Conservation (phyloP, 148 eudicot species). For the Rheum nobile region DNA sequence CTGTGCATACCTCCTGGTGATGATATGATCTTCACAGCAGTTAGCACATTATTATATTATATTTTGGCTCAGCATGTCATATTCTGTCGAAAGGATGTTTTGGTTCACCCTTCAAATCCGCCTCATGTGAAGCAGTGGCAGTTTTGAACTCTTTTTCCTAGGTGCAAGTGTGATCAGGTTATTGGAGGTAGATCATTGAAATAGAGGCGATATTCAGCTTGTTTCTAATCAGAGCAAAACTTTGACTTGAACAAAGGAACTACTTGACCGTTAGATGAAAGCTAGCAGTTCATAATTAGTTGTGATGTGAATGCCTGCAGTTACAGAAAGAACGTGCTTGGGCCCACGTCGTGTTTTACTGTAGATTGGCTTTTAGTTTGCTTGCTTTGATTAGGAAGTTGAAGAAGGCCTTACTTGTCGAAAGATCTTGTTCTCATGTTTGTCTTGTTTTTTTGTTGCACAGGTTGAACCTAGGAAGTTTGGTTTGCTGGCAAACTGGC, state of each 20-base stretch:
- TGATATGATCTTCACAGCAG: too few relatives aligned
- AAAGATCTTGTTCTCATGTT: neutral
- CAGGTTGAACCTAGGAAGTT: slow-evolving; percentile 28
- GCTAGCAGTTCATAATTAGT: neutral
- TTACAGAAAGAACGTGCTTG: too few relatives aligned
- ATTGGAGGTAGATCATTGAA: too few relatives aligned
- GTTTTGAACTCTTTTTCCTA: neutral
- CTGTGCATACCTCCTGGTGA: neutral
- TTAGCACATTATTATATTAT: too few relatives aligned
- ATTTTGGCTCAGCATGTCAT: too few relatives aligned
- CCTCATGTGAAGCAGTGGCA: neutral
- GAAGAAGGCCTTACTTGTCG: neutral
- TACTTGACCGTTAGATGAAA: too few relatives aligned
- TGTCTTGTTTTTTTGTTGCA: neutral
- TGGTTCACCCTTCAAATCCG: neutral
- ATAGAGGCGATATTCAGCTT: neutral
- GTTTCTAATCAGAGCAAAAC: too few relatives aligned
- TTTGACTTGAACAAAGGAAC: too few relatives aligned
- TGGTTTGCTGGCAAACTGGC: slow-evolving; percentile 25
- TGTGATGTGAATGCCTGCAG: too few relatives aligned
- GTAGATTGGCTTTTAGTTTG: neutral
- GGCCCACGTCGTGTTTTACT: neutral
- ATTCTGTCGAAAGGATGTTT: neutral
- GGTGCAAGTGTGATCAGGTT: neutral
- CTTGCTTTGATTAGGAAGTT: neutral